Evolutionary conservation across 2,329 filamentous ascomycete genomes (phyloP), one percentile per base, ranked within the genome.

Genomic region (Penicillium sp.): DNA sequence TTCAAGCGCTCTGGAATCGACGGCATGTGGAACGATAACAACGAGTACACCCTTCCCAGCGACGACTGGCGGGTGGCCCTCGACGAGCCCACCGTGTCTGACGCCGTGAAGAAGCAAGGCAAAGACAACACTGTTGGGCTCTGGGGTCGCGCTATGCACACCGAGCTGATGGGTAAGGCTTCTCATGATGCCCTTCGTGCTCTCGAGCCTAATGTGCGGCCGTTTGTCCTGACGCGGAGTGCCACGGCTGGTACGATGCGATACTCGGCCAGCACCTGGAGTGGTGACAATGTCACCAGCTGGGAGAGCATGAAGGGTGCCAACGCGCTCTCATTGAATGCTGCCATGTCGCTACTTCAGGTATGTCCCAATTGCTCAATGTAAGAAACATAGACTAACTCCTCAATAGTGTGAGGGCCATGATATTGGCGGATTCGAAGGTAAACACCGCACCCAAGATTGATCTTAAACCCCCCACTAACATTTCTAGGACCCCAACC

Each of bases 11-110:
- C 86, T 8, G 89, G 89, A 1, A 89, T 92, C 60, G 89, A 91
- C 66, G 89, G 84, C 52, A 91, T 91, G 78, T 92, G 90, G 90
- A 92, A 92, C 66, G 90, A 92, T 72, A 92, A 92, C 75, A 92
- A 91, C 67, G 90, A 92, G 73, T 92, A 91, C 72, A 88, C 86
- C 0, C 82, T 90, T 3, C 83, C 87, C 0, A 81, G 86, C 63
- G 90, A 92, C 62, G 80, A 84, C 26, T 91, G 89, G 89, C 76
- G 86, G 60, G 84, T 87, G 56, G 84, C 85, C 0, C 78, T 91
- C 0, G 82, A 87, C 46, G 77, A 80, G 44, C 63, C 67, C 1
- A 76, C 76, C 1, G 72, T 82, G 2, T 66, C 73, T 0, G 67
- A 81, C 1, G 76, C 78, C 0, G 71, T 75, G 0, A 75, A 73